A percentile compares a stretch with the other conserved stretches of the same genome.
phyloP scores from a whole-genome alignment of 148 eudicot genomes.

The Rhododendron griersonianum region DNA sequence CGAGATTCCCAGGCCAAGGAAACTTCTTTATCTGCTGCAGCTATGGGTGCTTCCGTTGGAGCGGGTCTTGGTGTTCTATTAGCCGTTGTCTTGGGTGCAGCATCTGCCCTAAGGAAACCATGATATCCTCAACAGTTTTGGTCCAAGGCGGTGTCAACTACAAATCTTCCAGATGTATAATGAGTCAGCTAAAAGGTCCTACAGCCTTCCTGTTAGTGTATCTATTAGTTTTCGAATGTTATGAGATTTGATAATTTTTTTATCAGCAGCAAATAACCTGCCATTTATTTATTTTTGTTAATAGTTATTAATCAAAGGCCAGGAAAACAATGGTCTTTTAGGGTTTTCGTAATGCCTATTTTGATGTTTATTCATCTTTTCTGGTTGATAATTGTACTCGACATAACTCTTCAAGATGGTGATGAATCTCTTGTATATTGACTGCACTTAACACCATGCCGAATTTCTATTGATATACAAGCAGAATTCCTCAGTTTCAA shows the following conservation, averaged over 20 bases:
- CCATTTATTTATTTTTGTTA: conserved; percentile 4
- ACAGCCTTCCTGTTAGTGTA: not conserved
- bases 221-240: not conserved
- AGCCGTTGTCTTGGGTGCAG: conserved; percentile 98
- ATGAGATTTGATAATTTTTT: not conserved
- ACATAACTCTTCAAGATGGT: not conserved
- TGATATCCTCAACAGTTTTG: conserved; percentile 27
- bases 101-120: conserved; percentile 95
- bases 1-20: conserved; percentile 55
- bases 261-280: not conserved
- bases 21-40: conserved; percentile 66
- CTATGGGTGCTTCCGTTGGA: conserved; percentile 89
- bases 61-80: conserved; percentile 89
- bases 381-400: not conserved
- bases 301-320: not conserved
- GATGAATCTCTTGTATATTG: not conserved
- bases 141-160: not conserved
- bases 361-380: not conserved
- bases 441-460: not conserved
- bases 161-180: conserved; percentile 1
- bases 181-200: conserved; percentile 3
- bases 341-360: not conserved
- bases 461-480: not conserved
- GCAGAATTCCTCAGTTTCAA: not conserved
- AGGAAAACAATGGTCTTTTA: not conserved